Evolutionary conservation across 139 green algal genomes (phyloP), one percentile per base, ranked within the genome.

Genomic region (Chlamydomonas applanata): DNA sequence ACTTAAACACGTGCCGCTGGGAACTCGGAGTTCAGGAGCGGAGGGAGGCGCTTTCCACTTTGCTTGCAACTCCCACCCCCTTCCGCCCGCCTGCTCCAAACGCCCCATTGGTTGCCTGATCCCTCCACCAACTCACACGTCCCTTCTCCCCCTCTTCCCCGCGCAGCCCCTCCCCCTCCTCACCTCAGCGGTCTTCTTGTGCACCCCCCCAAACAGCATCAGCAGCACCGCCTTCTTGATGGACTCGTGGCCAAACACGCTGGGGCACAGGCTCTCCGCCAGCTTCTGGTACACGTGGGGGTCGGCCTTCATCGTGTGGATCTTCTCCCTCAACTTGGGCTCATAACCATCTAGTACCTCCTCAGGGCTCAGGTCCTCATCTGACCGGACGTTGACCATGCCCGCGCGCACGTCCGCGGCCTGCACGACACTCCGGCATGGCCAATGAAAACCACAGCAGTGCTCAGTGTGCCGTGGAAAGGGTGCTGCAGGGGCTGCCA

Each of bases 191-290:
- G 95, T 98, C 22, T 52, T 35, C 79, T 98, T 98, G 82, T 94
- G 90, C 71, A 98, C 86, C 45, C 94, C 94, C 13, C 94, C 93
- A 74, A 98, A 81, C 65, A 98, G 88, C 93, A 97, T 97, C 25
- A 98, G 89, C 80, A 97, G 88, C 57, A 98, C 81, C 9, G 93
- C 91, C 66, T 92, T 86, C 87, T 98, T 98, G 34, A 98, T 89
- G 66, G 89, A 84, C 30, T 87, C 82, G 71, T 93, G 88, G 35
- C 94, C 94, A 71, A 86, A 96, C 54, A 97, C 90, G n/a, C 79
- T 82, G n/a, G 94, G 94, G 56, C 90, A 91, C 45, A 98, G 88
- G 77, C 79, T 91, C 4, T 45, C 61, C 0, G 91, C 87, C 59
- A 99, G 80, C 44, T 91, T 88, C 20, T 79, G 34, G 79, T 92